Conservation (phyloP, 192 early-diverging fungal genomes). For the Mortierella alpina region DNA sequence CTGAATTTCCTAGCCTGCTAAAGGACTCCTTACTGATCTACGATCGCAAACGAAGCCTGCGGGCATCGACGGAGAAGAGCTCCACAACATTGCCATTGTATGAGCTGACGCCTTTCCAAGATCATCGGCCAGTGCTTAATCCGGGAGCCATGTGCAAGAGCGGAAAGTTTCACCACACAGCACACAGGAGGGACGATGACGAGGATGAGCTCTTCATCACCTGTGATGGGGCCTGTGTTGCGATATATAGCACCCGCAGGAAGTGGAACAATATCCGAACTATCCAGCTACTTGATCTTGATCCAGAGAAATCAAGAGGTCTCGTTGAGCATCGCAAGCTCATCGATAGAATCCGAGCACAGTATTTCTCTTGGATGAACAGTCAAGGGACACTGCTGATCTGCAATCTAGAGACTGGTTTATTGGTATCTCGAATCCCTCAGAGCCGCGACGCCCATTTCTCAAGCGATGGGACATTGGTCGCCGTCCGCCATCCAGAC, state of each 20-base stretch:
- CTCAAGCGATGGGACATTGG: slow-evolving; percentile 2
- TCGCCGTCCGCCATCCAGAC: slow-evolving; percentile 1
- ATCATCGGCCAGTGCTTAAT: too few species aligned
- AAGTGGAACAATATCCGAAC: slow-evolving; percentile 2
- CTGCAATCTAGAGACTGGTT: slow-evolving; percentile 1
- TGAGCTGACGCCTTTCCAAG: too few species aligned
- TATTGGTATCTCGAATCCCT: neutral
- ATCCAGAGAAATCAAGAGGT: too few species aligned
- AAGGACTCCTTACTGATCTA: neutral
- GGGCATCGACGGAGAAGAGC: neutral
- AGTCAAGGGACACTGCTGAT: neutral
- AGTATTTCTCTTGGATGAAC: slow-evolving; percentile 12
- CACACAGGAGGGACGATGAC: too few species aligned
- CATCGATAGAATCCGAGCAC: neutral
- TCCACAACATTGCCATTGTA: too few species aligned
- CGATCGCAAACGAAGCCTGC: neutral
- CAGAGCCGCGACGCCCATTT: neutral
- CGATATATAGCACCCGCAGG: slow-evolving; percentile 1
- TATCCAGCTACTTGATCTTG: neutral
- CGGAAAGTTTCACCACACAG: too few species aligned
- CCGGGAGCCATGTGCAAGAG: too few species aligned
- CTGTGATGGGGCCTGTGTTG: neutral
- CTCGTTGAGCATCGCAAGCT: neutral
- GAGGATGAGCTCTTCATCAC: slow-evolving; percentile 12
- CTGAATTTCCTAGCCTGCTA: too few species aligned